Evolutionary conservation across 345 rosid species (phyloP).

Genomic region (Gossypium thurberi): DNA sequence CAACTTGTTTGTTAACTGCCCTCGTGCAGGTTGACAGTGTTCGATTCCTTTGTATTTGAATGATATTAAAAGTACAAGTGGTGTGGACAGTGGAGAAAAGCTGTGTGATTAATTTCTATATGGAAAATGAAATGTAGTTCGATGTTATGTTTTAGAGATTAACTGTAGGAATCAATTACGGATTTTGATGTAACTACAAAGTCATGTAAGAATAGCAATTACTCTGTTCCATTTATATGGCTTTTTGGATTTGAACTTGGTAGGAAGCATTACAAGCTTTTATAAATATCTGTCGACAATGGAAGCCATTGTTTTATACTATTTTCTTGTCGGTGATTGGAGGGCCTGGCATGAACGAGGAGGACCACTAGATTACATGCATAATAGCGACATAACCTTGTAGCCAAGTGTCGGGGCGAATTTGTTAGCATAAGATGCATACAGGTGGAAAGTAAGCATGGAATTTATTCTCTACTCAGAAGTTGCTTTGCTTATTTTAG

Average conservation of each 20-base stretch:
- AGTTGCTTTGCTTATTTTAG: slow-evolving; percentile 10
- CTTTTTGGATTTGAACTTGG: not conserved
- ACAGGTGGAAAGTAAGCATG: slow-evolving; percentile 1
- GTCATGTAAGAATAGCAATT: no score
- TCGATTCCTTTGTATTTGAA: not conserved
- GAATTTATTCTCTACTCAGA: not conserved
- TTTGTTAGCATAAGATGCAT: slow-evolving; percentile 5
- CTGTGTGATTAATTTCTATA: not conserved
- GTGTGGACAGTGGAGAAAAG: not conserved
- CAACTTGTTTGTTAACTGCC: not conserved
- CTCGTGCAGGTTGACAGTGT: not conserved
- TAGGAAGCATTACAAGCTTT: not conserved
- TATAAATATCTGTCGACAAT: not conserved
- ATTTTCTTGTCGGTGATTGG: not conserved
- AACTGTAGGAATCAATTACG: no score
- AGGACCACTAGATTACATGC: not conserved
- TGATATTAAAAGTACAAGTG: not conserved
- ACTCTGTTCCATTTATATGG: not conserved
- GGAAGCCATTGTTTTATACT: not conserved
- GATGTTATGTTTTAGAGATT: not conserved
- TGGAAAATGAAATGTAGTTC: not conserved
- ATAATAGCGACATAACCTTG: not conserved
- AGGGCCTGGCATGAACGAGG: not conserved
- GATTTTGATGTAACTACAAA: no score
- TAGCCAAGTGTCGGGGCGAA: slow-evolving; percentile 2